A percentile compares a stretch with the other conserved stretches of the same genome.
phyloP scores from a whole-genome alignment of 306 rosid species.

The Trifolium subterraneum region DNA sequence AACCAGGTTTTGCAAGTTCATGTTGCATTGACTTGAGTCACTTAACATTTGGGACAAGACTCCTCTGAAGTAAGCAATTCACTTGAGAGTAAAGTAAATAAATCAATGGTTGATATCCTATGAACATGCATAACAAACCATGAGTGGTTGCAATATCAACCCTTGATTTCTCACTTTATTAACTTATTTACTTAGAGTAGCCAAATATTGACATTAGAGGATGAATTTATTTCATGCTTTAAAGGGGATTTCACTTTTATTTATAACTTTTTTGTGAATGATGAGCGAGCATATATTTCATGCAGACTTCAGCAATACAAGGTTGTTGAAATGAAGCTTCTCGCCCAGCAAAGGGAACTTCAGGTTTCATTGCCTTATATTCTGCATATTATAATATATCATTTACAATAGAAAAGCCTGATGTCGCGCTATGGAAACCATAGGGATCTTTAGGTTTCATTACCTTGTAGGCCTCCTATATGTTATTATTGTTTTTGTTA shows the following conservation, averaged over 20 bases:
- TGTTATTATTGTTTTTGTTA: constrained; percentile 11
- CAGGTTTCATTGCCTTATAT: constrained; percentile 57
- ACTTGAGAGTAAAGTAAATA: too few species aligned
- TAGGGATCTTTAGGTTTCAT: constrained; percentile 82
- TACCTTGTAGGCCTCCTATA: constrained; percentile 17
- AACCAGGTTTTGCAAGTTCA: not conserved
- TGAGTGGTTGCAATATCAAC: too few species aligned
- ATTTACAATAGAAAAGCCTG: not conserved
- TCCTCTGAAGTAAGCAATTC: too few species aligned
- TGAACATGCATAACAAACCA: too few species aligned
- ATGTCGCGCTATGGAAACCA: constrained; percentile 35
- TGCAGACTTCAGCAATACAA: constrained; percentile 97
- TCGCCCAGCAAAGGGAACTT: constrained; percentile 96
- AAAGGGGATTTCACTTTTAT: not conserved
- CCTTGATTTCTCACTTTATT: too few species aligned
- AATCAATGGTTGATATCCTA: too few species aligned
- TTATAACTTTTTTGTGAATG: constrained; percentile 3
- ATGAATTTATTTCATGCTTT: not conserved
- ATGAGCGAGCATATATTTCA: constrained; percentile 20
- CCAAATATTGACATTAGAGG: too few species aligned
- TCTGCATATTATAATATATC: constrained; percentile 1
- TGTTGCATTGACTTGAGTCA: not conserved
- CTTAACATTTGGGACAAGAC: too few species aligned
- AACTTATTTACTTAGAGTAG: too few species aligned
- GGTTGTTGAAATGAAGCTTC: constrained; percentile 97